Base-by-base conservation (phyloP, 139 green algal genomes). In the Nannochloris sp. region DNA sequence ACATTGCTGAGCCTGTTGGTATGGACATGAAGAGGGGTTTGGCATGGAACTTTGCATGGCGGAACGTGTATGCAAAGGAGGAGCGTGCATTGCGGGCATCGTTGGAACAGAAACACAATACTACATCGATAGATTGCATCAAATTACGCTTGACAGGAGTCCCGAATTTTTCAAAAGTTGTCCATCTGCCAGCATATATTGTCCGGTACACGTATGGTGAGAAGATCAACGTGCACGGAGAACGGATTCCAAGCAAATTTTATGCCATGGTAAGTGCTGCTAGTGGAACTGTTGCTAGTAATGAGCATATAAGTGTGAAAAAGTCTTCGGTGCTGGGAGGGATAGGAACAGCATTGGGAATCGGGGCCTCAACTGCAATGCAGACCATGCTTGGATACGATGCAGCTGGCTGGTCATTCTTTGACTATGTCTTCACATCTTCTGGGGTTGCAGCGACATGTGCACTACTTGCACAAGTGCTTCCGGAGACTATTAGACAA, bases 381-480 rank as follows among this genome's bases (percentile, higher is more conserved):
- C 33, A 8, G 33, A 40, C 6, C 33, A 40, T 40, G 33, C 46
- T 53, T 53, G 17, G n/a, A 53, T 28, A 23, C 46, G 20, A 53
- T 28, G 46, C 16, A 9, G 46, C 12, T 28, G n/a, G 6, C 16
- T 53, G 46, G 46, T 53, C 46, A 23, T 53, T 53, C 46, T 53
- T 28, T 53, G 46, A 53, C 12, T 53, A 53, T 53, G 16, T 53
- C n/a, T 53, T 53, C 6, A 23, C 48, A 33, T 12, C 50, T 53
- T 53, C 46, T 53, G 46, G 46, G 46, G n/a, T 53, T 53, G 46
- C 46, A 10, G 46, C 29, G 26, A 11, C n/a, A 37, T 59, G 65
- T 66, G 72, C 66, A 17, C 31, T 79, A 43, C 50, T 60, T 20
- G 72, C 72, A 17, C 49, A 63, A 29, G 51, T 79, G 45, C 43